Evolutionary conservation across 129 eudicot genomes (phyloP).

Genomic region (Lactuca saligna): DNA sequence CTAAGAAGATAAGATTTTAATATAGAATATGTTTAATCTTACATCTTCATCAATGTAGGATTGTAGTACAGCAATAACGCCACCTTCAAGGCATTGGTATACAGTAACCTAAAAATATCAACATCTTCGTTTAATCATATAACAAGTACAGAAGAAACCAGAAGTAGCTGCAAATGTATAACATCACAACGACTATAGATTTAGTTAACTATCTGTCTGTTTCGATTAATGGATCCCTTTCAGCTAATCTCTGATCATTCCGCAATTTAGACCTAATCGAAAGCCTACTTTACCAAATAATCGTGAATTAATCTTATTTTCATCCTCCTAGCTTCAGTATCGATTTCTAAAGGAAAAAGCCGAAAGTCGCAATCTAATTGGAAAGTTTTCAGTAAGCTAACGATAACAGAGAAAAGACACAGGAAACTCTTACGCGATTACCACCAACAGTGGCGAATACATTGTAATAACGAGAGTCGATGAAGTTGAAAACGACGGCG

Average conservation of each 20-base stretch:
- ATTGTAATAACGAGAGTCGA: slow-evolving; percentile 77
- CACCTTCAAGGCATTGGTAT: slow-evolving; percentile 92
- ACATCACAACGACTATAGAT: background rate
- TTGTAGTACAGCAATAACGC: slow-evolving; percentile 90
- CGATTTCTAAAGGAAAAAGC: background rate
- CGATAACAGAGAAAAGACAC: background rate
- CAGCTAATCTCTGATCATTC: too few species aligned
- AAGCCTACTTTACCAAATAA: slow-evolving; percentile 9
- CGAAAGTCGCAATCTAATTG: background rate
- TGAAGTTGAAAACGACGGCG: slow-evolving; percentile 92
- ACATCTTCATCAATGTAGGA: slow-evolving; percentile 97
- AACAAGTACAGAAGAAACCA: slow-evolving; percentile 9
- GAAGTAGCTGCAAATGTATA: background rate
- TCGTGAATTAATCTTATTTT: background rate
- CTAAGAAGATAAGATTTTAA: background rate
- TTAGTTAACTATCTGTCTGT: too few species aligned
- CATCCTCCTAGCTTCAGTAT: background rate
- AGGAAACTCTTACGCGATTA: slow-evolving; percentile 56
- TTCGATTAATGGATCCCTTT: too few species aligned
- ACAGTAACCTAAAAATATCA: slow-evolving; percentile 69
- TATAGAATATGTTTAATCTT: slow-evolving; percentile 29
- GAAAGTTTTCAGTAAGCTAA: background rate
- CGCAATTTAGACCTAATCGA: background rate
- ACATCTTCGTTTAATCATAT: slow-evolving; percentile 6
- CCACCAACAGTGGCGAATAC: slow-evolving; percentile 97